Percentiles rank a stretch among this genome's conserved stretches.
Evolutionary conservation across 192 early-diverging fungal genomes (phyloP).

Genomic region (Piromyces finnis): DNA sequence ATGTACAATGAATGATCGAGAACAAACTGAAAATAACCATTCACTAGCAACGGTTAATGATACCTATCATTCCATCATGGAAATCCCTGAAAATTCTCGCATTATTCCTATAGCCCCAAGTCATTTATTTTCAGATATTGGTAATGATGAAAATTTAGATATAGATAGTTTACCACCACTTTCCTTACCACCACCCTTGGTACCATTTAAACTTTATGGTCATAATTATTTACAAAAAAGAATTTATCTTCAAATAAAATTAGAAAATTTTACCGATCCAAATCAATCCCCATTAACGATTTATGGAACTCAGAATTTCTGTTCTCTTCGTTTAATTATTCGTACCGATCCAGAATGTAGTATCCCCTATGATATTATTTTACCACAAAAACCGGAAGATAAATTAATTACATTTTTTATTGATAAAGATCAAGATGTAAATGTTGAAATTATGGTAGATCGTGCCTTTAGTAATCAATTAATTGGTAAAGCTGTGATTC

Average conservation of each 20-base stretch:
- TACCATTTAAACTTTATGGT: constrained; percentile 69
- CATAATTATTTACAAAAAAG: constrained; percentile 92
- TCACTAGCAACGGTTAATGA: no score
- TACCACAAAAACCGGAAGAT: background rate
- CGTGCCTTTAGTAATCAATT: constrained; percentile 75
- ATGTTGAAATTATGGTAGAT: background rate
- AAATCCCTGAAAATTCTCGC: background rate
- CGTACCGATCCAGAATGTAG: background rate
- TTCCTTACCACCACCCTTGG: constrained; percentile 88
- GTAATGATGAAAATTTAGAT: constrained; percentile 41
- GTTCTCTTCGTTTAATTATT: constrained; percentile 4
- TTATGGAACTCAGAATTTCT: constrained; percentile 23
- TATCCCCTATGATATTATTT: background rate
- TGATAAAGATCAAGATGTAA: background rate
- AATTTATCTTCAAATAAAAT: constrained; percentile 62
- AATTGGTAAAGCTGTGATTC: constrained; percentile 69
- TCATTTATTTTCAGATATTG: constrained; percentile 9
- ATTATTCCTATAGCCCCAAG: constrained; percentile 26
- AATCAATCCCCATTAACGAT: constrained; percentile 29
- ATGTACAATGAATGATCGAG: no score
- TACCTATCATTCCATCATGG: background rate
- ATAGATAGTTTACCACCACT: constrained; percentile 83
- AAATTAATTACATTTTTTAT: background rate
- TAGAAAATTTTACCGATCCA: constrained; percentile 18
- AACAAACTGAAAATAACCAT: no score